Evolutionary conservation across 345 rosid species (phyloP).

Genomic region (Sisymbrium altissimum): DNA sequence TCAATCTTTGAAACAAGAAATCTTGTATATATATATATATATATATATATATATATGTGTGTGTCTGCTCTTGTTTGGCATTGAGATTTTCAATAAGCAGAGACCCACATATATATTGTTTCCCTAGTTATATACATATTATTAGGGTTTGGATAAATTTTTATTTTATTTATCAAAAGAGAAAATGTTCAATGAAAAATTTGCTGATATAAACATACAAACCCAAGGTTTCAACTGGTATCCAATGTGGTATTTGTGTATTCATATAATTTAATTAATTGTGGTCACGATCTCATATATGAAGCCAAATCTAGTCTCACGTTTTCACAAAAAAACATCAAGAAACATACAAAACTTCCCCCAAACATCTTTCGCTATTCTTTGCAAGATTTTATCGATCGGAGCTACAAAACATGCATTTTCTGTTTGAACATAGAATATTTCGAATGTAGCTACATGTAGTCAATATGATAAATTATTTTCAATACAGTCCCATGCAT

Average conservation of each 20-base stretch:
- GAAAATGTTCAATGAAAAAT: slow-evolving; percentile 10
- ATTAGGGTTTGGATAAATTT: not conserved
- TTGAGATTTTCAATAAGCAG: too few species aligned
- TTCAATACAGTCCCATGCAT: not conserved
- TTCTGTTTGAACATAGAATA: slow-evolving; percentile 14
- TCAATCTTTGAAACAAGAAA: not conserved
- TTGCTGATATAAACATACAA: not conserved
- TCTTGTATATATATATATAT: too few species aligned
- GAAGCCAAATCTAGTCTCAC: slow-evolving; percentile 36
- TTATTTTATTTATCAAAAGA: not conserved
- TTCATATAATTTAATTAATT: slow-evolving; percentile 21
- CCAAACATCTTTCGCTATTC: not conserved
- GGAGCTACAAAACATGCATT: slow-evolving; percentile 1
- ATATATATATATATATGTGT: too few species aligned
- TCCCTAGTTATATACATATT: too few species aligned
- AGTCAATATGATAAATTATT: not conserved
- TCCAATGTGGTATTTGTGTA: slow-evolving; percentile 33
- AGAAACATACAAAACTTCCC: slow-evolving; percentile 31
- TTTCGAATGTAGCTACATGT: slow-evolving; percentile 2
- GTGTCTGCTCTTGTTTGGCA: too few species aligned
- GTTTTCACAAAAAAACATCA: slow-evolving; percentile 25
- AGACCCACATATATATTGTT: too few species aligned
- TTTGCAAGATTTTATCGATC: slow-evolving; percentile 9
- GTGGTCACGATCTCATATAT: slow-evolving; percentile 30
- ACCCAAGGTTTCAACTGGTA: slow-evolving; percentile 13